Conservation (phyloP, 73 alveolate species). For the Uronychia setigera region DNA sequence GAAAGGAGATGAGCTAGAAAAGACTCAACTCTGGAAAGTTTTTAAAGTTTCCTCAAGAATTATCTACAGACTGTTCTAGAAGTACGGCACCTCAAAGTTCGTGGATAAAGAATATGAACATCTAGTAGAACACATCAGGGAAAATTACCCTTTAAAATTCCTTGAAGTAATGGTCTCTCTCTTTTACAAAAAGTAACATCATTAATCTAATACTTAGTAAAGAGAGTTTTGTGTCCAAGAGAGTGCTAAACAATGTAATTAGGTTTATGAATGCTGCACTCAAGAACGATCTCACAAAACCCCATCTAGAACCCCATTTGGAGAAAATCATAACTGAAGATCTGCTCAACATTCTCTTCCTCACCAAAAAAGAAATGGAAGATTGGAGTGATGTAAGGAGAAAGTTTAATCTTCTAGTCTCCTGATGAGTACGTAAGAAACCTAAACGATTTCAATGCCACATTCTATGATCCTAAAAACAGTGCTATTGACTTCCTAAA, state of each 20-base stretch:
- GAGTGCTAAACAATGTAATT: slow-evolving; percentile 46
- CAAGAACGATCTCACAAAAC: slow-evolving; percentile 47
- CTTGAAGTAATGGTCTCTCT: slow-evolving; percentile 24
- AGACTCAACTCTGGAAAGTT: slow-evolving; percentile 48
- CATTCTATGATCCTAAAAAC: slow-evolving; percentile 36
- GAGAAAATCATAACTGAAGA: slow-evolving; percentile 59
- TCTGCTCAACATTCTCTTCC: slow-evolving; percentile 54
- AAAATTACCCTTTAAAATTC: slow-evolving; percentile 34
- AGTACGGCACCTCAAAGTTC: slow-evolving; percentile 52
- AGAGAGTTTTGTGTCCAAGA: slow-evolving; percentile 44
- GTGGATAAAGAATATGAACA: slow-evolving; percentile 46
- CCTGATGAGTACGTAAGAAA: slow-evolving; percentile 73
- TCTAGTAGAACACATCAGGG: slow-evolving; percentile 41
- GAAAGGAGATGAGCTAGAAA: slow-evolving; percentile 51
- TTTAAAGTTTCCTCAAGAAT: slow-evolving; percentile 50
- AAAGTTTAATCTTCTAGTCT: slow-evolving; percentile 47
- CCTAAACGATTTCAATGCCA: slow-evolving; percentile 59
- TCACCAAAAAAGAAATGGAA: slow-evolving; percentile 54
- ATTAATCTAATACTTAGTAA: slow-evolving; percentile 3
- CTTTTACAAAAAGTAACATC: slow-evolving; percentile 35
- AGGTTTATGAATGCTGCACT: slow-evolving; percentile 48
- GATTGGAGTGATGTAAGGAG: not conserved
- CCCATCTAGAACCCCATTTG: slow-evolving; percentile 50
- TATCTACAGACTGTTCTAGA: slow-evolving; percentile 44
- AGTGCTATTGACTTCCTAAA: slow-evolving; percentile 45